These are phyloP conservation scores for Tuber microsphaerosporum DNA, from an alignment of 495 filamentous ascomycete species.

Conservation along the genomic window DNA sequence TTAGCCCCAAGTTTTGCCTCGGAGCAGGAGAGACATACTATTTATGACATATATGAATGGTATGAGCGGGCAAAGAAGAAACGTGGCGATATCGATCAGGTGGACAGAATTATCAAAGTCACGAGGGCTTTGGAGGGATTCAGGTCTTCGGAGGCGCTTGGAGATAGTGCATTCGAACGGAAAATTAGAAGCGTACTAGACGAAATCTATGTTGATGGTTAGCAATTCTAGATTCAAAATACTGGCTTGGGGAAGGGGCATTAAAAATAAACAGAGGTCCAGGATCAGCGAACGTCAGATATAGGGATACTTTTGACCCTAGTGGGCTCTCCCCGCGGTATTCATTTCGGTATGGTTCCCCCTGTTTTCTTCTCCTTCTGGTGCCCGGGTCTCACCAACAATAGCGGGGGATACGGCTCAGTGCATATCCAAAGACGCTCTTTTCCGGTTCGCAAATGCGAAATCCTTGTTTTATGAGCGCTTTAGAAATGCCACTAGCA, in stretches of 20 bases:
- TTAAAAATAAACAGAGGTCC: constrained; percentile 42
- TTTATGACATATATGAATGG: too few species aligned
- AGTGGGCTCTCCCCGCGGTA: constrained; percentile 35
- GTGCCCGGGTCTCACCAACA: too few species aligned
- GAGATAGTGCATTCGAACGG: constrained; percentile 14
- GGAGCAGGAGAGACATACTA: too few species aligned
- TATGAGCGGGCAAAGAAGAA: constrained; percentile 41
- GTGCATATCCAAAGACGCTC: too few species aligned
- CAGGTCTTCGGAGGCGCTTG: constrained; percentile 8
- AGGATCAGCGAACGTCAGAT: constrained; percentile 45
- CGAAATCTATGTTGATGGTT: constrained; percentile 47
- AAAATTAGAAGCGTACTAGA: constrained; percentile 42
- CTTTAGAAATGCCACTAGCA: too few species aligned
- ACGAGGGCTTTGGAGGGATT: constrained; percentile 39
- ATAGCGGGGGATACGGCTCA: too few species aligned
- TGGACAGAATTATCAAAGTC: constrained; percentile 38
- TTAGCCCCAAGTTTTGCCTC: too few species aligned
- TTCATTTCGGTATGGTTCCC: too few species aligned
- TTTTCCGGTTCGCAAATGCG: too few species aligned
- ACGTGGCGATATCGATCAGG: constrained; percentile 23
- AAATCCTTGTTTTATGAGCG: too few species aligned
- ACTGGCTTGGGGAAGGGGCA: not conserved
- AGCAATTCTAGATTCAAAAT: not conserved
- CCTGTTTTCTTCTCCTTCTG: too few species aligned
- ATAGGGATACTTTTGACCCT: constrained; percentile 43